Conservation (phyloP, 177 flowering plant species). For the Vitis hybrid region DNA sequence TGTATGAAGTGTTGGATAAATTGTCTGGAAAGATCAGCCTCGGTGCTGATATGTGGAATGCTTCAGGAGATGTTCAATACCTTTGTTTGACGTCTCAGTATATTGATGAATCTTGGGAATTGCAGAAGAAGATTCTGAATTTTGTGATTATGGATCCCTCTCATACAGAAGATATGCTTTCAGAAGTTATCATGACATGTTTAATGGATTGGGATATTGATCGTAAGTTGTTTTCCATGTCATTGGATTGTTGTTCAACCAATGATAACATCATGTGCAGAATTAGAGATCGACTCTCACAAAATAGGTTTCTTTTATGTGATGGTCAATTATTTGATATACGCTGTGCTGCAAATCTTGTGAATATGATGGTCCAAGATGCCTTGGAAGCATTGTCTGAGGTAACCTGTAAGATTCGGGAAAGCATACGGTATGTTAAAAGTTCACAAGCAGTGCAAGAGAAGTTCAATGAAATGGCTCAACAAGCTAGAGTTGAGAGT, state of each 20-base stretch:
- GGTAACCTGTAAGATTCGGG: conserved; percentile 38
- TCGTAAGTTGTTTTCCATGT: conserved; percentile 59
- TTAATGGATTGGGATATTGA: conserved; percentile 69
- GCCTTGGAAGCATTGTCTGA: conserved; percentile 38
- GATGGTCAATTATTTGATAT: conserved; percentile 56
- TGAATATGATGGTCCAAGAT: conserved; percentile 49
- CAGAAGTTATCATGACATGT: conserved; percentile 47
- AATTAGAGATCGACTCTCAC: conserved; percentile 54
- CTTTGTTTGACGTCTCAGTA: conserved; percentile 52
- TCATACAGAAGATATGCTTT: conserved; percentile 41
- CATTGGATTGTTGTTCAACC: conserved; percentile 34
- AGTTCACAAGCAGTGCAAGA: conserved; percentile 40
- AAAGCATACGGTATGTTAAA: conserved; percentile 40
- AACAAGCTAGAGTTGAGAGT: conserved; percentile 26
- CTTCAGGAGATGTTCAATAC: conserved; percentile 34
- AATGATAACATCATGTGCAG: conserved; percentile 35
- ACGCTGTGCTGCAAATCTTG: conserved; percentile 44
- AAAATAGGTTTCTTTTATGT: conserved; percentile 49
- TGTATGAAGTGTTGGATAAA: conserved; percentile 50
- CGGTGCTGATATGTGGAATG: conserved; percentile 39
- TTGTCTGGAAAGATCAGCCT: conserved; percentile 60
- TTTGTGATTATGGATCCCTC: conserved; percentile 41
- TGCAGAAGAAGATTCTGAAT: conserved; percentile 44
- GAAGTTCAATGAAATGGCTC: conserved; percentile 43
- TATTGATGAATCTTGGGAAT: conserved; percentile 51